Percentiles rank a stretch among this genome's conserved stretches.
Evolutionary conservation across 768 basidiomycete genomes (phyloP).

Genomic region (Boletus sp.): DNA sequence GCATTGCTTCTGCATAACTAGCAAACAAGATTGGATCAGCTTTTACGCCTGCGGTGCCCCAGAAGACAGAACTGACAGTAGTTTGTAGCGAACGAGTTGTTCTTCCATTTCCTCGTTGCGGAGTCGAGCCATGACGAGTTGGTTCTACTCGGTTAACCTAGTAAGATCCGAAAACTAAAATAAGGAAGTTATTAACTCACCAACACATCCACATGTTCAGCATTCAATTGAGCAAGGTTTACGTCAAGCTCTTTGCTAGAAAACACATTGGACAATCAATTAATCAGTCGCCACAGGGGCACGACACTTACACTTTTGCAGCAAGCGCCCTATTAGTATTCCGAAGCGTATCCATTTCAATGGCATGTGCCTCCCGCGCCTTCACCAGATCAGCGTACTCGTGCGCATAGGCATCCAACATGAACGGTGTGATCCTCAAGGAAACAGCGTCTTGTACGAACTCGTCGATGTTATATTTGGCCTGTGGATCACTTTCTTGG

Average conservation of each 20-base stretch:
- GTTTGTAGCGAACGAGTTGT: constrained; percentile 92
- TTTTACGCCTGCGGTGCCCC: background rate
- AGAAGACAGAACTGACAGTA: constrained; percentile 50
- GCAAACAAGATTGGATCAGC: background rate
- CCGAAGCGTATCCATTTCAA: constrained; percentile 80
- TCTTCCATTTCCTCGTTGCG: constrained; percentile 91
- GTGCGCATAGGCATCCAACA: constrained; percentile 86
- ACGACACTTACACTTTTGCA: constrained; percentile 70
- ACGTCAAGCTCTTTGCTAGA: constrained; percentile 77
- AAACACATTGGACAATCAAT: constrained; percentile 1
- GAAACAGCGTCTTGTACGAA: constrained; percentile 88
- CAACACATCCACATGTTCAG: constrained; percentile 77
- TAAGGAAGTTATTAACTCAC: constrained; percentile 36
- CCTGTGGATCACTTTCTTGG: constrained; percentile 14
- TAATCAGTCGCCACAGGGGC: background rate
- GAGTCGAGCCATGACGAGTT: constrained; percentile 85
- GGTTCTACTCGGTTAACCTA: constrained; percentile 58
- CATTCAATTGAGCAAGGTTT: constrained; percentile 73
- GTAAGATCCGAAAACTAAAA: constrained; percentile 22
- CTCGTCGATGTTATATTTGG: constrained; percentile 66
- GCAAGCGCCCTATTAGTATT: constrained; percentile 75
- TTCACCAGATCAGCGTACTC: constrained; percentile 85
- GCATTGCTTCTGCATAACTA: constrained; percentile 73
- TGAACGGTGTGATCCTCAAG: constrained; percentile 89
- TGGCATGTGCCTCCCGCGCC: constrained; percentile 76